These are phyloP conservation scores for Fusarium nodosum DNA, from an alignment of 2,329 filamentous ascomycete species.

Conservation along the genomic window DNA sequence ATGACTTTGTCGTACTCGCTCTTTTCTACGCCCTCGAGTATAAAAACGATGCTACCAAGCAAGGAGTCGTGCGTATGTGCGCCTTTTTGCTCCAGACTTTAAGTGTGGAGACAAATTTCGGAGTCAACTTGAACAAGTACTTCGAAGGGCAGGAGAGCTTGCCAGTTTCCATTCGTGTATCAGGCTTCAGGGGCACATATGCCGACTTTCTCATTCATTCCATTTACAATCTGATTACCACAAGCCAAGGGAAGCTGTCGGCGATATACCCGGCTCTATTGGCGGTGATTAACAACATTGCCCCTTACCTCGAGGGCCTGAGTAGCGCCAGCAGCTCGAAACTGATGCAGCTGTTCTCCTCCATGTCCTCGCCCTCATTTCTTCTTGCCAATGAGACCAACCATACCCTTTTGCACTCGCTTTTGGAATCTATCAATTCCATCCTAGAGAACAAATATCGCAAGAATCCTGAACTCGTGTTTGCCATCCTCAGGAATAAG, in stretches of 20 bases:
- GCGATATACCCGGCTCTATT: constrained; percentile 93
- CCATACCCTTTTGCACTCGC: constrained; percentile 81
- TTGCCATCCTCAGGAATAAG: constrained; percentile 81
- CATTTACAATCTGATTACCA: constrained; percentile 91
- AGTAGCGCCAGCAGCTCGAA: constrained; percentile 82
- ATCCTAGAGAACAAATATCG: constrained; percentile 90
- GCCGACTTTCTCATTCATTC: constrained; percentile 96
- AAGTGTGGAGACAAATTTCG: constrained; percentile 93
- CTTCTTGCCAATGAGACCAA: constrained; percentile 93
- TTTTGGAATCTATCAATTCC: constrained; percentile 90
- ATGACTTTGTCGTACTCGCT: constrained; percentile 92
- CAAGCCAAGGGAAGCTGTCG: constrained; percentile 89
- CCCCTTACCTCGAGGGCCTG: constrained; percentile 84
- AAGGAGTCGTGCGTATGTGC: constrained; percentile 95
- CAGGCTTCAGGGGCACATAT: constrained; percentile 89
- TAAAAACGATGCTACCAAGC: constrained; percentile 86
- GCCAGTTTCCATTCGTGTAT: constrained; percentile 83
- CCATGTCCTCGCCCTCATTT: constrained; percentile 94
- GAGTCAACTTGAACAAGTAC: constrained; percentile 86
- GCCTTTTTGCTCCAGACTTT: constrained; percentile 96
- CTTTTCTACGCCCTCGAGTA: constrained; percentile 95
- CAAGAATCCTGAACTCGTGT: constrained; percentile 84
- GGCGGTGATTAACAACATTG: constrained; percentile 93
- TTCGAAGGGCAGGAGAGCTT: constrained; percentile 92
- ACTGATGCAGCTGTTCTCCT: constrained; percentile 87